A percentile compares a stretch with the other conserved stretches of the same genome.
Evolutionary conservation across 495 filamentous ascomycete species (phyloP).

Genomic region (Tuber umbilicatum): DNA sequence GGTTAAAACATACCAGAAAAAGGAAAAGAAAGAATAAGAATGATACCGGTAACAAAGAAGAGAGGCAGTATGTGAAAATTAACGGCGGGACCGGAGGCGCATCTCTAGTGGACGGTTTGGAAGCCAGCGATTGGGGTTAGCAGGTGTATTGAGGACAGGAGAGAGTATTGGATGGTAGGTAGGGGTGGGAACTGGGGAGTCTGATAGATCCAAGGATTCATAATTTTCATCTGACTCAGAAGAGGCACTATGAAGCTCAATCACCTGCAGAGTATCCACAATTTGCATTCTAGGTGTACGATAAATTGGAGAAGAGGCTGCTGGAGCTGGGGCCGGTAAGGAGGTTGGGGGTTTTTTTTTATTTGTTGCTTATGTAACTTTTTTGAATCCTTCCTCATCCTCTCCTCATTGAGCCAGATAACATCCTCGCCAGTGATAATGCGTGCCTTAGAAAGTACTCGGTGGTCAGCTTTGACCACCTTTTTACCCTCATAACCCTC

Average conservation of each 20-base stretch:
- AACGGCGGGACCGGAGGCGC: too few relatives aligned
- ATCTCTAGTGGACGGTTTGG: too few relatives aligned
- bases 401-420: constrained; percentile 11
- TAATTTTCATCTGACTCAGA: not conserved
- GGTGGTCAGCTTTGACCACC: not conserved
- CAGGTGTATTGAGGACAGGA: too few relatives aligned
- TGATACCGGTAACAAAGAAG: too few relatives aligned
- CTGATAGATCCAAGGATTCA: too few relatives aligned
- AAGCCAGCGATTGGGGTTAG: too few relatives aligned
- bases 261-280: not conserved
- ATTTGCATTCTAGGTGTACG: too few relatives aligned
- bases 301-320: not conserved
- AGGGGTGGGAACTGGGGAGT: too few relatives aligned
- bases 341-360: constrained; percentile 10
- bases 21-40: too few relatives aligned
- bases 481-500: constrained; percentile 12
- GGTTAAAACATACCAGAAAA: too few relatives aligned
- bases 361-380: not conserved
- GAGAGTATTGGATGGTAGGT: too few relatives aligned
- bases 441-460: constrained; percentile 11
- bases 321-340: not conserved
- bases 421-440: constrained; percentile 17
- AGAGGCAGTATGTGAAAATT: too few relatives aligned
- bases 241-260: not conserved
- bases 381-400: not conserved